phyloP scores from a whole-genome alignment of 805 yeast genomes.

The Wickerhamomyces silvicola region DNA sequence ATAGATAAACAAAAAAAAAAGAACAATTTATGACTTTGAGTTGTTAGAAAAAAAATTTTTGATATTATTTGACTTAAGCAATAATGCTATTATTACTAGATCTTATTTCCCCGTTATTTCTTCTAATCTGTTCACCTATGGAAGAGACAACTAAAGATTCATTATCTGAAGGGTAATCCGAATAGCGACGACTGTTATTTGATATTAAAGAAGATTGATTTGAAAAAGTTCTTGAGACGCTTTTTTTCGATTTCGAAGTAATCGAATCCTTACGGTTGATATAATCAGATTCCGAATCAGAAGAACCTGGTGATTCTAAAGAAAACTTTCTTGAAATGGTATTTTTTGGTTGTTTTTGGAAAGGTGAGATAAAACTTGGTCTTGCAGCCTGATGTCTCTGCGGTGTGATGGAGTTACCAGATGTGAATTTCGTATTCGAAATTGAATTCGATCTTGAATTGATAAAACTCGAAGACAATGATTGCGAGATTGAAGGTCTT shows the following conservation, averaged over 20 bases:
- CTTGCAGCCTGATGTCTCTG: slow-evolving; percentile 16
- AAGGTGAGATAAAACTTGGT: slow-evolving; percentile 29
- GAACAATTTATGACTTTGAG: background rate
- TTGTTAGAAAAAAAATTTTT: background rate
- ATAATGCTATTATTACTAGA: slow-evolving; percentile 13
- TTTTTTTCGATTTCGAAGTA: slow-evolving; percentile 7
- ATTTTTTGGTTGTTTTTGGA: slow-evolving; percentile 16
- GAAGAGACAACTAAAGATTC: slow-evolving; percentile 25
- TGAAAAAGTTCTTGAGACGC: slow-evolving; percentile 7
- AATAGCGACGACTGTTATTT: slow-evolving; percentile 1
- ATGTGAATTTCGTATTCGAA: slow-evolving; percentile 8
- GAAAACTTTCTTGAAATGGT: slow-evolving; percentile 15
- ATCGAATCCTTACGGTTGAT: slow-evolving; percentile 3
- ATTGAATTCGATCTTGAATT: slow-evolving; percentile 17
- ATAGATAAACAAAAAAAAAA: background rate
- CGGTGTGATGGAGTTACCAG: slow-evolving; percentile 17
- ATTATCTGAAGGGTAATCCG: slow-evolving; percentile 16
- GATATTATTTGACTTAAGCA: too few species aligned
- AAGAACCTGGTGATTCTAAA: slow-evolving; percentile 20
- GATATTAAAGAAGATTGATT: slow-evolving; percentile 12
- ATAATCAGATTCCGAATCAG: slow-evolving; percentile 23
- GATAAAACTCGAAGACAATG: slow-evolving; percentile 29
- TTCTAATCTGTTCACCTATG: slow-evolving; percentile 29
- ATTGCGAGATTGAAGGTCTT: slow-evolving; percentile 50
- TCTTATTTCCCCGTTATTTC: slow-evolving; percentile 23